Percentiles rank a stretch among this genome's conserved stretches.
These are phyloP conservation scores for Trichoderma sp. DNA, from an alignment of 2,329 filamentous ascomycete species.

Conservation along the genomic window DNA sequence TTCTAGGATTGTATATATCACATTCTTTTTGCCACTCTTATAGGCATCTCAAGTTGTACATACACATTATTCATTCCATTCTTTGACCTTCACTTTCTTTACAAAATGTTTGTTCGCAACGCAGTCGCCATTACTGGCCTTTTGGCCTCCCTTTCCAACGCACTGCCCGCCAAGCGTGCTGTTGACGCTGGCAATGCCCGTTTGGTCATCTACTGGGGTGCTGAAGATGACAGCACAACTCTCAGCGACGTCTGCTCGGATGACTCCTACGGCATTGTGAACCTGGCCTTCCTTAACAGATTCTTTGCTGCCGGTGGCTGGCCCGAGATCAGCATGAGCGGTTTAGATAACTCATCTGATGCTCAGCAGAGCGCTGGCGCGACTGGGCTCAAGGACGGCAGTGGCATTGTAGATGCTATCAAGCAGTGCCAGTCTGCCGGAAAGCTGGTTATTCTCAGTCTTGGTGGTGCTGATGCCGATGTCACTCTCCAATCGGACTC, in stretches of 20 bases:
- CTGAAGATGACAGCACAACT: constrained; percentile 23
- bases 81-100: background rate
- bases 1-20: background rate
- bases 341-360: background rate
- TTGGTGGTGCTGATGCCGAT: background rate
- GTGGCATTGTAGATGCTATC: constrained; percentile 34
- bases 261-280: constrained; percentile 24
- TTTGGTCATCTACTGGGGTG: constrained; percentile 25
- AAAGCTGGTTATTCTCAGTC: constrained; percentile 51
- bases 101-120: background rate
- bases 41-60: background rate
- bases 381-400: constrained; percentile 24
- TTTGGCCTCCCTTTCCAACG: background rate
- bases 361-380: constrained; percentile 24
- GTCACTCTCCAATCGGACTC: background rate
- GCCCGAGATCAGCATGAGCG: background rate
- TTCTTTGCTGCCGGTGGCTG: constrained; percentile 9
- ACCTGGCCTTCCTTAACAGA: constrained; percentile 25
- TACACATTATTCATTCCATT: background rate
- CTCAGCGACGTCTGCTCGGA: constrained; percentile 23
- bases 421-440: constrained; percentile 58
- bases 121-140: background rate
- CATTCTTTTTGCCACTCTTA: background rate
- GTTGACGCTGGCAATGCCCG: background rate
- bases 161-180: background rate